Evolutionary conservation across 768 basidiomycete species (phyloP).

Genomic region (Sarcomyxa edulis): DNA sequence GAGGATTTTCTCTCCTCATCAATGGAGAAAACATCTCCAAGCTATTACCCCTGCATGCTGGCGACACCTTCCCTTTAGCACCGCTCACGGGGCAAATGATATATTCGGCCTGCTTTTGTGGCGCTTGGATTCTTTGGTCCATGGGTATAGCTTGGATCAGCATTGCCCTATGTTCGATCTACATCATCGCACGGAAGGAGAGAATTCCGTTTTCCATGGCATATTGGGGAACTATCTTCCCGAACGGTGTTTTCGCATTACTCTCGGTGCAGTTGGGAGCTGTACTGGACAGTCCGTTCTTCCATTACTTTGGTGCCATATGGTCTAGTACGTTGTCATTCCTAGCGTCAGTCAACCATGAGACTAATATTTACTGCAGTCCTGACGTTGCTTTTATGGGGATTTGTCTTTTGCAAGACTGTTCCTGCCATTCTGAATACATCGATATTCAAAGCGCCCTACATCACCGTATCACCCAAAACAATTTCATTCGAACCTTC

Average conservation of each 20-base stretch:
- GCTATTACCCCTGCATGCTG: conserved; percentile 26
- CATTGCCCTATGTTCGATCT: conserved; percentile 37
- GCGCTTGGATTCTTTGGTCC: conserved; percentile 46
- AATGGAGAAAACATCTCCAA: conserved; percentile 34
- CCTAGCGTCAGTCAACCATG: neutral
- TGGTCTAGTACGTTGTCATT: conserved; percentile 38
- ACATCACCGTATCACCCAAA: no score
- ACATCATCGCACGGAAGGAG: conserved; percentile 22
- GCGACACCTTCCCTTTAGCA: conserved; percentile 26
- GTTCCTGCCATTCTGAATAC: conserved; percentile 40
- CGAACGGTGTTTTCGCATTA: conserved; percentile 47
- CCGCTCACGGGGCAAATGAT: conserved; percentile 33
- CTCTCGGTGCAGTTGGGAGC: conserved; percentile 43
- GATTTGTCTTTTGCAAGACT: conserved; percentile 31
- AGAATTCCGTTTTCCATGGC: conserved; percentile 38
- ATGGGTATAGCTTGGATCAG: conserved; percentile 49
- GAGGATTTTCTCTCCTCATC: conserved; percentile 42
- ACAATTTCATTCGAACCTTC: no score
- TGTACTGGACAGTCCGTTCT: conserved; percentile 44
- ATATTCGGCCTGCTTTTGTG: conserved; percentile 38
- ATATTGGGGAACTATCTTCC: conserved; percentile 55
- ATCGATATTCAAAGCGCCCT: conserved; percentile 44
- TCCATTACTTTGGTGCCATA: conserved; percentile 46
- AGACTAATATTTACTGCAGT: conserved; percentile 18
- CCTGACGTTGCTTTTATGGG: conserved; percentile 37